phyloP scores from a whole-genome alignment of 257 asterid species.

The Schizonepeta tenuifolia region DNA sequence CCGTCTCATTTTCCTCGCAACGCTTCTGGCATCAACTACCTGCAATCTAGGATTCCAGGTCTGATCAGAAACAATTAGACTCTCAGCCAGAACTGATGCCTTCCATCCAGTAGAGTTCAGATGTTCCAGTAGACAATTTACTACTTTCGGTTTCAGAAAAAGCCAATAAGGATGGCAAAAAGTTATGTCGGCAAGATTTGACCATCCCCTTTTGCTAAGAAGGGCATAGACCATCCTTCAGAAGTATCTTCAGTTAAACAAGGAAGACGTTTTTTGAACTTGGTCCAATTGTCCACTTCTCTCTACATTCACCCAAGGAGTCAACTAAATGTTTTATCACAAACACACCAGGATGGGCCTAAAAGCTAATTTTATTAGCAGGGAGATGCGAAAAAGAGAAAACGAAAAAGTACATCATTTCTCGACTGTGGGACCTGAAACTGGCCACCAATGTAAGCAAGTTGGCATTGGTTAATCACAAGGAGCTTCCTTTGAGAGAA shows the following conservation, averaged over 20 bases:
- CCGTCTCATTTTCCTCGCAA: not conserved
- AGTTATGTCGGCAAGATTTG: not conserved
- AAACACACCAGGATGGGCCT: constrained; percentile 30
- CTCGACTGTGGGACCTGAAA: constrained; percentile 34
- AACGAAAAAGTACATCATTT: constrained; percentile 21
- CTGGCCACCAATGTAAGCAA: no score
- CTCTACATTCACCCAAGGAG: constrained; percentile 21
- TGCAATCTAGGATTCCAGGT: constrained; percentile 3
- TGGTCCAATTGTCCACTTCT: constrained; percentile 23
- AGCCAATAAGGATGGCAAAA: constrained; percentile 6
- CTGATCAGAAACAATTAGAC: not conserved
- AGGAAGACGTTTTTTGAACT: constrained; percentile 20
- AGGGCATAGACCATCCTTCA: constrained; percentile 14
- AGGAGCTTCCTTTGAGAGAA: constrained; percentile 30
- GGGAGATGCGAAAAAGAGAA: constrained; percentile 31
- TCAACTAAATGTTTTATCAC: not conserved
- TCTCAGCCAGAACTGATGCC: not conserved
- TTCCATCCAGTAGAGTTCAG: constrained; percentile 18
- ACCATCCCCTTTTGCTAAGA: not conserved
- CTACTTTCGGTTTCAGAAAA: constrained; percentile 16
- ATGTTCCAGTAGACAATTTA: constrained; percentile 12
- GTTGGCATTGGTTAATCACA: constrained; percentile 31
- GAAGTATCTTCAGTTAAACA: constrained; percentile 26
- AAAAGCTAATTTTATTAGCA: constrained; percentile 34
- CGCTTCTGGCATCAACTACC: constrained; percentile 18